phyloP scores from a whole-genome alignment of 208 protist genomes.

The Naegleria fowleri region DNA sequence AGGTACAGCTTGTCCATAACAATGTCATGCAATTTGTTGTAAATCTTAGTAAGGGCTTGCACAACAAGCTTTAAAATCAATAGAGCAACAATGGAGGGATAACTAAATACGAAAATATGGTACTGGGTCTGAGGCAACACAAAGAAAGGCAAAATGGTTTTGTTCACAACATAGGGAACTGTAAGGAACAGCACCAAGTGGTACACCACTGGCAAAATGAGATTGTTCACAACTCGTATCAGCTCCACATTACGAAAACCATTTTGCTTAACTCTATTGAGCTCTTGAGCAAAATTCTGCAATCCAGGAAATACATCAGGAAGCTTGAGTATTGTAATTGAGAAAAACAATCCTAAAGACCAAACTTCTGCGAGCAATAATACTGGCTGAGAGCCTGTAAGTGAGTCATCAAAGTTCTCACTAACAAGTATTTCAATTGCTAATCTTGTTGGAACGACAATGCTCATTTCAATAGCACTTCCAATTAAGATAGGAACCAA shows the following conservation, averaged over 20 bases:
- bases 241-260: background rate
- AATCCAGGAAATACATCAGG: background rate
- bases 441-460: background rate
- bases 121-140: background rate
- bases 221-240: background rate
- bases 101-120: background rate
- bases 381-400: background rate
- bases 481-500: background rate
- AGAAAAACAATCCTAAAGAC: background rate
- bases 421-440: background rate
- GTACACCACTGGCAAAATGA: background rate
- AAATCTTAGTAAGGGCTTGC: background rate
- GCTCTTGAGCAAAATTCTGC: background rate
- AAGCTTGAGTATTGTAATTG: background rate
- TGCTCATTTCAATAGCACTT: background rate
- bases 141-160: background rate
- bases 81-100: background rate
- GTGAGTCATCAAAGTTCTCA: background rate
- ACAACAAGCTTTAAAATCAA: background rate
- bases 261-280: background rate
- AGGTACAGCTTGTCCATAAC: background rate
- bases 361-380: background rate
- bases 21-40: background rate
- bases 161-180: background rate
- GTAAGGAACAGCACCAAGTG: background rate